phyloP scores from a whole-genome alignment of 2,329 filamentous ascomycete species.

The Lecanoromycetidae sp. region DNA sequence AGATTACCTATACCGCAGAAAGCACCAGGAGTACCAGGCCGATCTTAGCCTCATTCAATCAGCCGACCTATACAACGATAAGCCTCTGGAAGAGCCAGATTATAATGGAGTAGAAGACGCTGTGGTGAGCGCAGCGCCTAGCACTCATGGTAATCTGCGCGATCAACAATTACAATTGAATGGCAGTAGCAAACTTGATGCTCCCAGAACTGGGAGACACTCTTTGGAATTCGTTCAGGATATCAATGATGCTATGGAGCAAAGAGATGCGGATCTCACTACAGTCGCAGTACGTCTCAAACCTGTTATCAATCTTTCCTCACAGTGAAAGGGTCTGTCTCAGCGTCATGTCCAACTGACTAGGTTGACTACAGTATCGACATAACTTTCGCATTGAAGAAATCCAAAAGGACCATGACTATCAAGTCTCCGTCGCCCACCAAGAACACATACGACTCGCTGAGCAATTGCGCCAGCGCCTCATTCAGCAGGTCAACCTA shows the following conservation, averaged over 20 bases:
- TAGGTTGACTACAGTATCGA: constrained; percentile 14
- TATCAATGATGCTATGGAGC: constrained; percentile 77
- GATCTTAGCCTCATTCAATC: constrained; percentile 78
- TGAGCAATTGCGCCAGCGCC: constrained; percentile 47
- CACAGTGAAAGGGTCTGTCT: not conserved
- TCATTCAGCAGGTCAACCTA: constrained; percentile 45
- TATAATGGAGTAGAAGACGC: constrained; percentile 55
- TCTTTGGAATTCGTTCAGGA: constrained; percentile 78
- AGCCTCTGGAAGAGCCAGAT: constrained; percentile 52
- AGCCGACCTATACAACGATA: constrained; percentile 65
- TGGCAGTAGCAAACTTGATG: constrained; percentile 3
- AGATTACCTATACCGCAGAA: constrained; percentile 74
- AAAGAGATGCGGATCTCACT: constrained; percentile 71
- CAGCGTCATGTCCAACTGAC: not conserved
- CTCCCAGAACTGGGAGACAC: constrained; percentile 57
- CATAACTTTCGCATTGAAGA: constrained; percentile 15
- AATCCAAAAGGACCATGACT: constrained; percentile 19
- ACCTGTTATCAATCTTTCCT: not conserved
- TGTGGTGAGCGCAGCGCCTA: constrained; percentile 34
- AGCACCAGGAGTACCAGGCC: constrained; percentile 81
- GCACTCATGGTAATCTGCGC: constrained; percentile 8
- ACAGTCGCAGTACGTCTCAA: constrained; percentile 58
- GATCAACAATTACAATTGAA: constrained; percentile 3
- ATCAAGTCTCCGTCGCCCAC: constrained; percentile 47
- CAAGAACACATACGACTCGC: constrained; percentile 50